Evolutionary conservation across 2,329 filamentous ascomycete species (phyloP).

Genomic region (Diaporthe helianthi): DNA sequence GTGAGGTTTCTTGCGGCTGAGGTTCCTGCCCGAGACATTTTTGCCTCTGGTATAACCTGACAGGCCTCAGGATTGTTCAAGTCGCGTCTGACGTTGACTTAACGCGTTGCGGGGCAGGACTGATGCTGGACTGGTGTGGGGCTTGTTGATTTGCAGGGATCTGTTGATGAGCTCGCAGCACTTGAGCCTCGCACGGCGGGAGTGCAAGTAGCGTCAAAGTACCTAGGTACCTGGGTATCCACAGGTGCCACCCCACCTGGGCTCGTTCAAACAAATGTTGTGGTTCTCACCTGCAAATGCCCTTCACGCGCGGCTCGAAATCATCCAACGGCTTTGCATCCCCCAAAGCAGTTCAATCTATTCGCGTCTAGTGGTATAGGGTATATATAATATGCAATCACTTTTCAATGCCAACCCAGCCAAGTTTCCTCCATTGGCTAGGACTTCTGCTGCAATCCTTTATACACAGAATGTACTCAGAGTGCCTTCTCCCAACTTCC

Average conservation of each 20-base stretch:
- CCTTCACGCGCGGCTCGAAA: background rate
- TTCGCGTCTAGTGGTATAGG: slow-evolving; percentile 29
- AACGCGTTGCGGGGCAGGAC: slow-evolving; percentile 29
- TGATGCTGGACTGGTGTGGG: slow-evolving; percentile 19
- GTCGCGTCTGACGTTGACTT: slow-evolving; percentile 29
- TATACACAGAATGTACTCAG: background rate
- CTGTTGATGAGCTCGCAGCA: background rate
- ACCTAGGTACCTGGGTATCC: background rate
- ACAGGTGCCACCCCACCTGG: too few species aligned
- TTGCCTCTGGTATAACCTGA: background rate
- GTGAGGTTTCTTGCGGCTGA: slow-evolving; percentile 67
- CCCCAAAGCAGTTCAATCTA: background rate
- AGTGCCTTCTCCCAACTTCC: background rate
- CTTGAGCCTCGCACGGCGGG: too few species aligned
- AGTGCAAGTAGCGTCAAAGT: slow-evolving; percentile 3
- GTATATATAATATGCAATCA: slow-evolving; percentile 24
- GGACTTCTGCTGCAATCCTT: background rate
- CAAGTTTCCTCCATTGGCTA: background rate
- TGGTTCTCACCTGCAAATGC: background rate
- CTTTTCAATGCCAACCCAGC: background rate
- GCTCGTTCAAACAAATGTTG: too few species aligned
- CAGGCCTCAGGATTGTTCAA: background rate
- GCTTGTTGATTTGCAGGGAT: background rate
- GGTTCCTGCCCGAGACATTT: slow-evolving; percentile 59
- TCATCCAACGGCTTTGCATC: background rate